Percentiles rank a stretch among this genome's conserved stretches.
These are phyloP conservation scores for Exophiala spinifera DNA, from an alignment of 2,329 filamentous ascomycete genomes.

Conservation along the genomic window DNA sequence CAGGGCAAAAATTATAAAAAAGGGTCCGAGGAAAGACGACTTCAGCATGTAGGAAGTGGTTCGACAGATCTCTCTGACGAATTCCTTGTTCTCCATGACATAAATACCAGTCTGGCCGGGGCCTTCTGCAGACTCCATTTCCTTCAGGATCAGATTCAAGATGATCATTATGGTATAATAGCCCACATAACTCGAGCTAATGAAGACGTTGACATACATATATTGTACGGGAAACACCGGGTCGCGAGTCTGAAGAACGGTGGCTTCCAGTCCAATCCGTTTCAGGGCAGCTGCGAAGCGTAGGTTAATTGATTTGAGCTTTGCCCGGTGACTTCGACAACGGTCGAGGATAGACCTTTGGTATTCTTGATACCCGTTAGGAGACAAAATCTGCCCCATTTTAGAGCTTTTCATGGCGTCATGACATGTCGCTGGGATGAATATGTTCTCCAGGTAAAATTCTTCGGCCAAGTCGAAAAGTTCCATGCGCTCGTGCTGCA, in stretches of 20 bases:
- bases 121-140: slow-evolving; percentile 15
- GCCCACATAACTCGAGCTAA: slow-evolving; percentile 21
- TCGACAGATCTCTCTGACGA: slow-evolving; percentile 25
- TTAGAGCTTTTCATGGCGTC: slow-evolving; percentile 6
- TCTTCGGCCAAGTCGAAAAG: slow-evolving; percentile 27
- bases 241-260: slow-evolving; percentile 13
- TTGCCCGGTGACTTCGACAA: slow-evolving; percentile 15
- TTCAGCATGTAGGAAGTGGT: slow-evolving; percentile 26
- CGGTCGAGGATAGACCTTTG: slow-evolving; percentile 7
- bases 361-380: slow-evolving; percentile 5
- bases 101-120: slow-evolving; percentile 22
- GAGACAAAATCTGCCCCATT: slow-evolving; percentile 1
- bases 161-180: slow-evolving; percentile 28
- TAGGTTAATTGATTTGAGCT: slow-evolving; percentile 24
- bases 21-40: slow-evolving; percentile 29
- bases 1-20: slow-evolving; percentile 28
- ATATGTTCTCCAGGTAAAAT: slow-evolving; percentile 25
- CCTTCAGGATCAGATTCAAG: slow-evolving; percentile 24
- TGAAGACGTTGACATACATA: slow-evolving; percentile 27
- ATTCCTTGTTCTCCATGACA: slow-evolving; percentile 25
- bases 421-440: slow-evolving; percentile 16
- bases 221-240: slow-evolving; percentile 26
- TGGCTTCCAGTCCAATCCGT: slow-evolving; percentile 15
- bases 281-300: slow-evolving; percentile 19
- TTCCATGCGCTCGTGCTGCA: slow-evolving; percentile 15